Evolutionary conservation across 202 grass and related monocot genomes (phyloP).

Genomic region (Carex arenaria): DNA sequence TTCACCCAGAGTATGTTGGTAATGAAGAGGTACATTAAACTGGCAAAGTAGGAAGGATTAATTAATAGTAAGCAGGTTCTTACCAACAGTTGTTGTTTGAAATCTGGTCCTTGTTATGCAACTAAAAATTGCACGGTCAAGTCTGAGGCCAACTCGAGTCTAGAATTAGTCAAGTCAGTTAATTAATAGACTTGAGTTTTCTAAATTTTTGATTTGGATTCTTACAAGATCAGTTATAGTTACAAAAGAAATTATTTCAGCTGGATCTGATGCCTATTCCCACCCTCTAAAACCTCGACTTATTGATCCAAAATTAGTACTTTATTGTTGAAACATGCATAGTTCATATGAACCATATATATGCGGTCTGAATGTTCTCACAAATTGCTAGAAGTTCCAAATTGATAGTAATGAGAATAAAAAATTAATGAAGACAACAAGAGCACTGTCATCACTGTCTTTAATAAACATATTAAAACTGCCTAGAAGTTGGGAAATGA

Average conservation of each 20-base stretch:
- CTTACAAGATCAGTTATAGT: background rate
- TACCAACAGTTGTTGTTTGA: background rate
- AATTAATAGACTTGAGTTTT: background rate
- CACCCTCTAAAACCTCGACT: background rate
- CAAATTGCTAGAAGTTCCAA: background rate
- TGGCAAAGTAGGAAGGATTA: background rate
- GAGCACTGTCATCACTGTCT: background rate
- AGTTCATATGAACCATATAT: background rate
- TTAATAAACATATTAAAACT: background rate
- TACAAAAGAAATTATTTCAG: background rate
- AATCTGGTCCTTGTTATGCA: slow-evolving; percentile 2
- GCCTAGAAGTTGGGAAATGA: background rate
- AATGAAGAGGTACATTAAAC: slow-evolving; percentile 70
- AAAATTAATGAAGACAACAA: background rate
- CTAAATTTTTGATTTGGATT: background rate
- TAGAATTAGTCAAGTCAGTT: background rate
- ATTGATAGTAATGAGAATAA: background rate
- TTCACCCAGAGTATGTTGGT: slow-evolving; percentile 59
- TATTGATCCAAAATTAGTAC: background rate
- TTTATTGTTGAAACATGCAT: slow-evolving; percentile 2
- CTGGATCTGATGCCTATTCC: background rate
- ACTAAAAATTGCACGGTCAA: background rate
- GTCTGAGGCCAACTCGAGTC: background rate
- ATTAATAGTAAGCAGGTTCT: background rate
- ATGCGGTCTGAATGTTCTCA: background rate